Evolutionary conservation across 306 rosid genomes (phyloP), one percentile per base, ranked within the genome.

Genomic region (Cucurbita pepo): DNA sequence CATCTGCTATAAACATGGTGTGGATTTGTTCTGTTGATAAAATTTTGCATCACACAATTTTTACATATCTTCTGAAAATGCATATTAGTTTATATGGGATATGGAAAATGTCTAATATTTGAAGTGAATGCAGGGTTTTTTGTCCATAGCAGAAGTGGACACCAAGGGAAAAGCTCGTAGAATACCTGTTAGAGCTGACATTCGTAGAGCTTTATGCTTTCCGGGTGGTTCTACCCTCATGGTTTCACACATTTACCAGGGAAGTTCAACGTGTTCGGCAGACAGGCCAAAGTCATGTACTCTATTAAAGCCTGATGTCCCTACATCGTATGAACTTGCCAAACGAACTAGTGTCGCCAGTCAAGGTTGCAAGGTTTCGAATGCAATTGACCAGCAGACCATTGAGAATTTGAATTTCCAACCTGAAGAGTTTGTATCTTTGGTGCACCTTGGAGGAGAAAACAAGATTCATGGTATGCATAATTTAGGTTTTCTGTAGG

Each of bases 191-290:
- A 90, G 81, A 85, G 86, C 97, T 69, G 87, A 76, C 76, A 85
- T 92, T 80, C 89, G 90, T 44, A 84, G 79, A 85, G 83, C 91
- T 54, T 83, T 92, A 84, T 90, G 96, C 85, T 83, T 92, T 79
- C 97, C 91, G 13, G 97, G 97, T 56, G 95, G 95, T 74, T 90
- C 97, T 51, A 88, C 95, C 54, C 92, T 92, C 83, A 88, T 92
- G 97, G 76, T 87, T 85, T 85, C 81, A 73, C 86, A 86, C 84
- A 84, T 90, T 75, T 81, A 58, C 84, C 78, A 77, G 50, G 92
- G 81, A 12, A 71, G 52, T 72, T 58, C 81, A 70, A 81, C 72
- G 67, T 77, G 59, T 50, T 71, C 79, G 63, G 77, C 77, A 74
- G 84, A 78, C 61, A 54, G 86, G 71, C 62, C 73, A 57, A 81